Base-by-base conservation (phyloP, 176 grass and related monocot genomes). In the Alopecurus myosuroides region DNA sequence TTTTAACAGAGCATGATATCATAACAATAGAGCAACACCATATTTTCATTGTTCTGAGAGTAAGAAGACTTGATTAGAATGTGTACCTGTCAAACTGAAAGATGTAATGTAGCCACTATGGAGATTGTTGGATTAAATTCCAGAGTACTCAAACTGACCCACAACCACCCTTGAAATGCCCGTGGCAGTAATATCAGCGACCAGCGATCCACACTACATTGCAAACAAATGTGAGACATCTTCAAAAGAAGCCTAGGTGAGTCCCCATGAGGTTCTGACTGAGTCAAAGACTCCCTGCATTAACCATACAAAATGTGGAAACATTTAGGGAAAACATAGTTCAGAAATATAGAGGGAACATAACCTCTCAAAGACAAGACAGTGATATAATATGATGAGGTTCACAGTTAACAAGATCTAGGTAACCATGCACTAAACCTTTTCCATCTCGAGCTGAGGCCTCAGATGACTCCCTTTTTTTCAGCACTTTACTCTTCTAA, bases 311-410 rank as follows among this genome's bases (percentile, higher is more conserved):
- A 69, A 63, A 77, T 77, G 40, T 22, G 39, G 85, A 22, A 70
- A 35, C 19, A 85, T 57, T 85, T 81, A 20, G 12, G 56, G 23
- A 84, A n/a, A 77, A 61, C 39, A 49, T 77, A 81, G 50, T 9
- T 67, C 44, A 81, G 30, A 85, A 85, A 81, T 17, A 82, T 63
- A 30, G 62, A 33, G 52, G 81, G 58, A 72, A 82, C 14, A 70
- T 20, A 17, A 76, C 57, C 23, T 25, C 60, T 30, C 37, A 10
- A 66, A 41, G 29, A 46, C 74, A 84, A 79, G 19, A 67, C 70
- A 81, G n/a, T 69, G 61, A 23, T 25, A 69, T 89, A 55, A 56
- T 68, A 67, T 55, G 7, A 49, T 15, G 33, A n/a, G 8, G 58
- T 75, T 67, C n/a, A 60, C 52, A 41, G 41, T 13, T 77, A 58